Conservation (phyloP, 2,329 filamentous ascomycete species). For the Aspergillus jensenii region DNA sequence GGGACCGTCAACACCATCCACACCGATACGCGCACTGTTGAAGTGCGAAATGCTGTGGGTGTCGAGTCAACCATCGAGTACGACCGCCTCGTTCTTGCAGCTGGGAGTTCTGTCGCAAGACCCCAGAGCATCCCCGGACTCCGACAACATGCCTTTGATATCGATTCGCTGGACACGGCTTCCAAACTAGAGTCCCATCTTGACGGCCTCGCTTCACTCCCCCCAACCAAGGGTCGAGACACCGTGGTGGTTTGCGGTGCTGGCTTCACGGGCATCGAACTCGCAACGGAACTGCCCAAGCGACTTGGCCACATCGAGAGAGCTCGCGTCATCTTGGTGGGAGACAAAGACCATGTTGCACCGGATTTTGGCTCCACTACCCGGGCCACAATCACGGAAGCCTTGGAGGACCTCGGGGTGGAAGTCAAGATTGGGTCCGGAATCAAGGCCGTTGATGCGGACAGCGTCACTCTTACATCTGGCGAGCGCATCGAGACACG, state of each 20-base stretch:
- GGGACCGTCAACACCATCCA: constrained; percentile 15
- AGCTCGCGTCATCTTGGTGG: constrained; percentile 28
- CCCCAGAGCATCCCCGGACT: constrained; percentile 32
- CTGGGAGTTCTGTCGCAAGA: constrained; percentile 34
- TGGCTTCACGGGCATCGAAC: constrained; percentile 37
- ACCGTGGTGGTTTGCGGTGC: constrained; percentile 38
- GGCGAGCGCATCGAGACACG: constrained; percentile 35
- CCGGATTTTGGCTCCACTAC: constrained; percentile 34
- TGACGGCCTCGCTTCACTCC: constrained; percentile 20
- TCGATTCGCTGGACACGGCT: constrained; percentile 32
- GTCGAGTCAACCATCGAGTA: constrained; percentile 23
- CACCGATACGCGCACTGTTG: constrained; percentile 15
- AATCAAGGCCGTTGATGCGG: constrained; percentile 24
- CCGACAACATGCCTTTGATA: constrained; percentile 33
- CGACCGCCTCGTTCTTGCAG: constrained; percentile 37
- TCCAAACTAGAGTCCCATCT: constrained; percentile 31
- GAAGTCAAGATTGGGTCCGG: constrained; percentile 30
- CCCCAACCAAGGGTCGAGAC: constrained; percentile 26
- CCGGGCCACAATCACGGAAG: constrained; percentile 33
- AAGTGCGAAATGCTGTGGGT: constrained; percentile 9
- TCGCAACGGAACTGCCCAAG: constrained; percentile 28
- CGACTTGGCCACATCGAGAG: constrained; percentile 22
- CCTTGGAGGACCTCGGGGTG: constrained; percentile 29
- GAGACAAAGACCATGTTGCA: constrained; percentile 28
- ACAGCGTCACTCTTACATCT: constrained; percentile 25